Base-by-base conservation (phyloP, 2,329 filamentous ascomycete genomes). In the Lecanicillium sp. region DNA sequence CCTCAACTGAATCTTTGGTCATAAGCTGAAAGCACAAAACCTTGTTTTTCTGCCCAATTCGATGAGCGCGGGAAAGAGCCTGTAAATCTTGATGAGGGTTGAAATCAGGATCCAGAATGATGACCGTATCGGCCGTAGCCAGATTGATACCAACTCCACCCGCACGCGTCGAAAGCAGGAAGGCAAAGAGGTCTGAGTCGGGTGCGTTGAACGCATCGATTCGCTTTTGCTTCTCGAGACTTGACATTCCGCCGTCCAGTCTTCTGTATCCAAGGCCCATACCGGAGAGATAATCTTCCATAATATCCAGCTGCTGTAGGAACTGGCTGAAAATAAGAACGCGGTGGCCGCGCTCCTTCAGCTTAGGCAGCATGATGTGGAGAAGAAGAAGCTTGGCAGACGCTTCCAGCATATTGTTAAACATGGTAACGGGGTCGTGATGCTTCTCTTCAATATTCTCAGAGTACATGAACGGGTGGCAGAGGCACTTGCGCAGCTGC, bases 71-170 rank as follows among this genome's bases (percentile, higher is more conserved):
- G 24, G 91, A 95, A 24, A 98, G 75, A 0, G 93, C 93, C 64
- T 98, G 93, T 33, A 98, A 86, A 60, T 98, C 94, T 66, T 98
- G 93, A 61, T 98, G 93, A 1, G 93, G 93, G 53, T 98, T 98
- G 72, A 95, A 97, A 61, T 98, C 93, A 0, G 89, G 89, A 58
- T 98, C 90, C 55, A 97, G 81, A 55, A 98, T 96, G 55, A 98
- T 96, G 52, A 98, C 94, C 0, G 93, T 98, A 61, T 98, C 93
- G 3, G 93, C 93, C 7, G 90, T 95, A 0, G 93, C 93, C 48
- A 98, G 75, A 61, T 98, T 98, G 71, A 98, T 98, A 14, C 93
- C 94, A 0, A 98, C 91, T 59, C 94, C 93, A 46, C 93, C 93
- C 15, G 94, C 90, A 54, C 93, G 84, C 3, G 94, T 98, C 0